Evolutionary conservation across 306 rosid species (phyloP).

Genomic region (Quercus mongolica): DNA sequence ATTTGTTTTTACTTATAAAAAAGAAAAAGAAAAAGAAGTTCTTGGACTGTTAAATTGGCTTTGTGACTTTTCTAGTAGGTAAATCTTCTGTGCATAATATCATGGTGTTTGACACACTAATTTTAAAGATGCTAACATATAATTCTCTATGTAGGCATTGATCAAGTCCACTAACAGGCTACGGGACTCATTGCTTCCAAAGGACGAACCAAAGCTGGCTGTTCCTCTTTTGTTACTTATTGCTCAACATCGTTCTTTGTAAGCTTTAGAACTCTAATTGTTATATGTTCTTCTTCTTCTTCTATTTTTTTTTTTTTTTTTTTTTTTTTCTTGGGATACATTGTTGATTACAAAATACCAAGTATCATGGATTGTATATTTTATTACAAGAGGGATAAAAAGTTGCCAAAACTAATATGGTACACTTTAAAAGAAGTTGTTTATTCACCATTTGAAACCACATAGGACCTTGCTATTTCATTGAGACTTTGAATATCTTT

Average conservation of each 20-base stretch:
- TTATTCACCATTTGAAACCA: neutral
- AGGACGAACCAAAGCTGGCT: constrained; percentile 89
- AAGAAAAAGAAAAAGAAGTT: neutral
- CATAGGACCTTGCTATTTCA: too few species aligned
- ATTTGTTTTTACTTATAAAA: too few species aligned
- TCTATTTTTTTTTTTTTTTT: too few species aligned
- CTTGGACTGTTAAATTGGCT: neutral
- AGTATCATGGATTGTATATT: too few species aligned
- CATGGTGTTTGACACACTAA: constrained; percentile 3
- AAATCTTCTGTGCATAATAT: constrained; percentile 1
- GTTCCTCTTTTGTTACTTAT: constrained; percentile 82
- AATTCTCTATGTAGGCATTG: constrained; percentile 56
- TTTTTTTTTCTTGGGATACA: too few species aligned
- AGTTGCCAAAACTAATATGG: too few species aligned
- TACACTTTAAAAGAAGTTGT: neutral
- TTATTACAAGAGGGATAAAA: too few species aligned
- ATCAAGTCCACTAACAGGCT: constrained; percentile 91
- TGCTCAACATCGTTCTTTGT: constrained; percentile 98
- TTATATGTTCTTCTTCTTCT: neutral
- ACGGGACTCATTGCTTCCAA: constrained; percentile 80
- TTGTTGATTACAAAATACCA: too few species aligned
- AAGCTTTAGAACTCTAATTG: constrained; percentile 34
- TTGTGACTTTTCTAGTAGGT: neutral
- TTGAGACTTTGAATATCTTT: too few species aligned
- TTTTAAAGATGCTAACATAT: constrained; percentile 12